Base-by-base conservation (phyloP, 192 early-diverging fungal species). In the Entomortierella beljakovae region DNA sequence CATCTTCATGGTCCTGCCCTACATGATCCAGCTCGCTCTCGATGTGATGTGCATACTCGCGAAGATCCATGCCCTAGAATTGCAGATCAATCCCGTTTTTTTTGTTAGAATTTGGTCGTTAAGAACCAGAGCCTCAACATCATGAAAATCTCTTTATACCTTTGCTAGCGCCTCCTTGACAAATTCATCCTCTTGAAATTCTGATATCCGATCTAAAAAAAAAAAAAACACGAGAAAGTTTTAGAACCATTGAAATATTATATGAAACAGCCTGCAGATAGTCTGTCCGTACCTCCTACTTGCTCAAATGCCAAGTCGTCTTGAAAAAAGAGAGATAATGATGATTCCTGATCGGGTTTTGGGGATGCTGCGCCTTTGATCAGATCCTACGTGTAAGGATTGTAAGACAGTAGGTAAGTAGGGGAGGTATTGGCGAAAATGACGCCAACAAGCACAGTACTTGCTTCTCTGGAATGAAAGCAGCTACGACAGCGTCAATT, bases 101-200 rank as follows among this genome's bases (percentile, higher is more conserved):
- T 3, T 52, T 4, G 18, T 63, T 38, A 37, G 53, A 13, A 28
- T 26, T 29, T 25, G 31, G 35, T 16, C 26, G n/a, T 23, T 66
- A 28, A 7, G 65, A 31, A 18, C 16, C 32, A 54, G 6, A n/a
- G 29, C 32, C 7, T 15, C 15, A 60, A 20, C 2, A 2, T 46
- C 11, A 16, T 46, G 3, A 11, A 46, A 46, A 11, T 2, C 31
- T 31, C 18, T 15, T n/a, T 37, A 31, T 43, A 87, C 88, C 79
- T 91, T 91, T 65, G 88, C 86, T 46, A 98, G 83, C 5, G 93
- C 92, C 38, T 95, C 86, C 43, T 86, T 88, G 38, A 98, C 93
- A 35, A 95, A 86, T 52, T 90, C 90, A 73, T 98, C 95, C 80
- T 94, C 93, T 57, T 95, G 86, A 55, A 94, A 92, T 51, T 91